These are phyloP conservation scores for Didymella lethalis DNA, from an alignment of 2,329 filamentous ascomycete species.

Conservation along the genomic window DNA sequence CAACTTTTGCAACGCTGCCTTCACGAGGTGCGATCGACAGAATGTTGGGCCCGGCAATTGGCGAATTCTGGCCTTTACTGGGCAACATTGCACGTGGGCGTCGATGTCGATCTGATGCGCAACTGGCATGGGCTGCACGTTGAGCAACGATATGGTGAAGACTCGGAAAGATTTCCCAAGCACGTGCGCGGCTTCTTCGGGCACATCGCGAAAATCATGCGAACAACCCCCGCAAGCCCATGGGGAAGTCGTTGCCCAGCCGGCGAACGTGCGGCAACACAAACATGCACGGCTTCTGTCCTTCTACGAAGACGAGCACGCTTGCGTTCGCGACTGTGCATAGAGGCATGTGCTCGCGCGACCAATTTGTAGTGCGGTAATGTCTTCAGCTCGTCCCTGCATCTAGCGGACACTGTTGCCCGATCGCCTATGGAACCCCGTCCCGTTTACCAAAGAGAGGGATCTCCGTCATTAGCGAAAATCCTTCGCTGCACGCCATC, in stretches of 20 bases:
- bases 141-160: background rate
- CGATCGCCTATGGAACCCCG: background rate
- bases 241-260: constrained; percentile 6
- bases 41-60: background rate
- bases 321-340: background rate
- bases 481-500: constrained; percentile 11
- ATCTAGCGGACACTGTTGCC: constrained; percentile 7
- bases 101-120: constrained; percentile 9
- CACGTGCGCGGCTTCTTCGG: constrained; percentile 2
- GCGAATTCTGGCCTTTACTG: constrained; percentile 4
- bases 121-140: background rate
- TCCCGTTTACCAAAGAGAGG: constrained; percentile 3
- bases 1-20: background rate
- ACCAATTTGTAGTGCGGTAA: background rate
- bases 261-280: background rate
- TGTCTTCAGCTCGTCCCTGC: constrained; percentile 11
- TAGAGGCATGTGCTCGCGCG: background rate
- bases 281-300: background rate
- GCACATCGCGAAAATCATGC: constrained; percentile 4
- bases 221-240: constrained; percentile 7
- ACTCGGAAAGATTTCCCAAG: constrained; percentile 2
- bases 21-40: constrained; percentile 9
- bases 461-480: constrained; percentile 13
- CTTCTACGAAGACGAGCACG: background rate
- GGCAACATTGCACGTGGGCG: constrained; percentile 5